phyloP scores from a whole-genome alignment of 2,329 filamentous ascomycete species.

The Fusarium concolor region DNA sequence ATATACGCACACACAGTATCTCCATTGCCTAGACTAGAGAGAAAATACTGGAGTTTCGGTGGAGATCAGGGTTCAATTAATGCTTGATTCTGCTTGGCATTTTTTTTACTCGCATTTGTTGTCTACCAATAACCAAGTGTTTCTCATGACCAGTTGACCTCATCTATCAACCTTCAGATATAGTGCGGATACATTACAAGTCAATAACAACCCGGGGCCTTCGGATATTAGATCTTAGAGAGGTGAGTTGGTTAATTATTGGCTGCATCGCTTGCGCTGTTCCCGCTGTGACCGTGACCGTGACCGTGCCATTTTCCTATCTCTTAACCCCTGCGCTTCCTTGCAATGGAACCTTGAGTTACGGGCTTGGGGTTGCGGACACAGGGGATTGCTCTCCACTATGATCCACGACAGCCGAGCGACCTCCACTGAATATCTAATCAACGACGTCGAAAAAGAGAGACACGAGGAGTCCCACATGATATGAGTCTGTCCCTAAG shows the following conservation, averaged over 20 bases:
- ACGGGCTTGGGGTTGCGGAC: conserved; percentile 39
- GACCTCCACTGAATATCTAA: conserved; percentile 9
- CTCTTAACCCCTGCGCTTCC: conserved; percentile 9
- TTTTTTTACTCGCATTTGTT: conserved; percentile 1
- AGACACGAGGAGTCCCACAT: conserved; percentile 23
- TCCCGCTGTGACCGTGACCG: conserved; percentile 18
- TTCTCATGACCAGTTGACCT: conserved; percentile 5
- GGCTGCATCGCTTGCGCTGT: conserved; percentile 25
- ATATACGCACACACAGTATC: conserved; percentile 23
- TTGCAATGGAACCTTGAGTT: background rate
- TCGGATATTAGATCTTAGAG: conserved; percentile 39
- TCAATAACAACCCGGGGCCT: conserved; percentile 17
- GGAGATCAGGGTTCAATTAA: conserved; percentile 34
- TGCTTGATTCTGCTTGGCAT: conserved; percentile 26
- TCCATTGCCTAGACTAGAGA: conserved; percentile 9
- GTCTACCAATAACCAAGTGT: background rate
- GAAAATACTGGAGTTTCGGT: conserved; percentile 25
- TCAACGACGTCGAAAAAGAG: background rate
- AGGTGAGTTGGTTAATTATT: conserved; percentile 19
- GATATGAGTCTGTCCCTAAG: background rate
- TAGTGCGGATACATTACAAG: too few species aligned
- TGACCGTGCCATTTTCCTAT: conserved; percentile 2
- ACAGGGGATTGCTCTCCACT: conserved; percentile 28
- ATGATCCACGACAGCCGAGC: conserved; percentile 29
- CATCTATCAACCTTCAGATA: conserved; percentile 26